These are phyloP conservation scores for Annulohypoxylon nitens DNA, from an alignment of 495 filamentous ascomycete species.

Conservation along the genomic window DNA sequence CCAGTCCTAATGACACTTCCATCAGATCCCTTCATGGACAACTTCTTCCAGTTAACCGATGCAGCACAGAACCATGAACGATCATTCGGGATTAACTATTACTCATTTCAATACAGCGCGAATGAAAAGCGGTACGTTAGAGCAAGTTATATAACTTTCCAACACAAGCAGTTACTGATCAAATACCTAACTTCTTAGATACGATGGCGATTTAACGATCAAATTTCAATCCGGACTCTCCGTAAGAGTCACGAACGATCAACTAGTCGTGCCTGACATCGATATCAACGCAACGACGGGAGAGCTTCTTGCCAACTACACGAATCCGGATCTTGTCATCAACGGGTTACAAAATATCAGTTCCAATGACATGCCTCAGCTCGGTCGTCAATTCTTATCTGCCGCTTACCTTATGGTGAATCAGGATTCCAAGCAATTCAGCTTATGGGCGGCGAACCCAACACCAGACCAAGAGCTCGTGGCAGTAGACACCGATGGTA, in stretches of 20 bases:
- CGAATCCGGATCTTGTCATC: slow-evolving; percentile 2
- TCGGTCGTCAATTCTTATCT: neutral
- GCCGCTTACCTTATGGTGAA: slow-evolving; percentile 1
- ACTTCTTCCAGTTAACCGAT: neutral
- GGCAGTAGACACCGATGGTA: neutral
- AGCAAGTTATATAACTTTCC: neutral
- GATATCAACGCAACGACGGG: neutral
- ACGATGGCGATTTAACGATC: neutral
- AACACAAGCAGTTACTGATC: neutral
- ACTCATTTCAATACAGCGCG: neutral
- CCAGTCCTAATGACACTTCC: neutral
- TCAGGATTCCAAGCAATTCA: neutral
- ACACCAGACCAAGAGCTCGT: neutral
- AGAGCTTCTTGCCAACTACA: neutral
- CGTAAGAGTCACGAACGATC: neutral
- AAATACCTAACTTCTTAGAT: neutral
- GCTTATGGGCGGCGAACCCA: neutral
- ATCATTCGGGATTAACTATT: slow-evolving; percentile 1
- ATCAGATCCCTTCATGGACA: neutral
- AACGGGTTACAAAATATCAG: neutral
- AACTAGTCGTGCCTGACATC: neutral
- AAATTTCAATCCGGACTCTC: neutral
- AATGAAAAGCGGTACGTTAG: neutral
- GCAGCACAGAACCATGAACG: neutral
- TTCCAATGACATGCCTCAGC: neutral